Evolutionary conservation across 208 protist genomes (phyloP), one percentile per base, ranked within the genome.

Genomic region (Trypanosoma brucei): DNA sequence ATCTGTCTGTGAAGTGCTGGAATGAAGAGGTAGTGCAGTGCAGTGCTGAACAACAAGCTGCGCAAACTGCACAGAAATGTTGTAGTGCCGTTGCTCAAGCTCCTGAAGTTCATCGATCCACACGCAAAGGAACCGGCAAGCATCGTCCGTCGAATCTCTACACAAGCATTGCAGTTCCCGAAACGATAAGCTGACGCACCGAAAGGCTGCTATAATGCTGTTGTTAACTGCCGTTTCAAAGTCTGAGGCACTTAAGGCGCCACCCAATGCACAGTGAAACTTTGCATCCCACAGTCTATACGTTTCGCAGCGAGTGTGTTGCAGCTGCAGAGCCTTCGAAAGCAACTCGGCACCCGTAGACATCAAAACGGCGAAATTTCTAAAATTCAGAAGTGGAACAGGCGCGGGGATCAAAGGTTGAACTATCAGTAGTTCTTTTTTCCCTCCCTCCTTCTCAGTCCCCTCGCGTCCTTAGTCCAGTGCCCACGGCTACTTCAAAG

Each of bases 101-200:
- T 57, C 55, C 53, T 91, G 81, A 40, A 88, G 35, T 42, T 52
- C 39, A 55, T 88, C 76, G 33, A 91, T 84, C 81, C 84, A 91
- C 13, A 42, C n/a, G 51, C 54, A 44, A 14, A 84, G 57, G 61
- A 77, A 73, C 3, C 42, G 8, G 11, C 14, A 14, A 3, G 11
- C n/a, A 30, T 39, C 55, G 31, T 52, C 59, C 13, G 38, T 42
- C 44, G 34, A 37, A 34, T 55, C 49, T 70, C 65, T n/a, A 51
- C 22, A 8, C 11, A 36, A 30, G 13, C 56, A 36, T 50, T 88
- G 86, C 51, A 92, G 51, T 42, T 59, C 40, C 9, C 83, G 82
- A 58, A 92, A 64, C 3, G 68, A 66, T 1, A 63, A 58, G 72
- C 75, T 88, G 38, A 88, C 68, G 7, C 59, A 48, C 65, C 88